Evolutionary conservation across 2,329 filamentous ascomycete genomes (phyloP), one percentile per base, ranked within the genome.

Genomic region (Pseudophaeomoniella oleicola): DNA sequence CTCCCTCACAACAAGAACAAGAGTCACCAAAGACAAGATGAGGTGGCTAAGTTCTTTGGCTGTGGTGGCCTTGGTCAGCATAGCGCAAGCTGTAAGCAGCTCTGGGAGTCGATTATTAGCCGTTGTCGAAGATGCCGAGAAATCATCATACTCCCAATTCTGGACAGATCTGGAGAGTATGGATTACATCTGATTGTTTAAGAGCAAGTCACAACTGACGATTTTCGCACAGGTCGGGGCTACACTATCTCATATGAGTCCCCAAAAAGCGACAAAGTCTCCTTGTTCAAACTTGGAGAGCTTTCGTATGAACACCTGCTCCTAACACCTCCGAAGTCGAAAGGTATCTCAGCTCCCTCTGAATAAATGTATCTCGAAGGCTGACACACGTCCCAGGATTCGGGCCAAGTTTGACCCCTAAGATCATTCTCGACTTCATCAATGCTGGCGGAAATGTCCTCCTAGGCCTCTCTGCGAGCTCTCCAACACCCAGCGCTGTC

Each of bases 361-460:
- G 32, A 30, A 11, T 13, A 19, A 27, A 19, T 19, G 27, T 12
- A 14, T 30, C 19, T 42, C 43, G 50, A 27, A 27, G 6, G 54
- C 50, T 55, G 46, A 50, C 48, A 34, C n/a, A 22, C 37, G 19
- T 33, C 36, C 37, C 43, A 86, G 82, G 84, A 42, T 81, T 94
- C 42, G 90, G 90, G 39, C 86, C 88, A 45, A 78, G 81, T 48
- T 65, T 98, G 55, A 88, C 84, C 2, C 85, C 90, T 36, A 84
- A 85, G 55, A 64, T 79, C 44, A 74, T 98, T 47, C 72, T 96
- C 57, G 75, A 96, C 49, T 98, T 94, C 62, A 66, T 94, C 65
- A 90, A 94, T 60, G 77, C 78, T 39, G 69, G 90, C 40, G 90
- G 90, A 58, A 98, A 98, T 63, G 74, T 98, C 53, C 71, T 98